phyloP scores from a whole-genome alignment of 2,329 filamentous ascomycete species.

The Beauveria brongniartii region DNA sequence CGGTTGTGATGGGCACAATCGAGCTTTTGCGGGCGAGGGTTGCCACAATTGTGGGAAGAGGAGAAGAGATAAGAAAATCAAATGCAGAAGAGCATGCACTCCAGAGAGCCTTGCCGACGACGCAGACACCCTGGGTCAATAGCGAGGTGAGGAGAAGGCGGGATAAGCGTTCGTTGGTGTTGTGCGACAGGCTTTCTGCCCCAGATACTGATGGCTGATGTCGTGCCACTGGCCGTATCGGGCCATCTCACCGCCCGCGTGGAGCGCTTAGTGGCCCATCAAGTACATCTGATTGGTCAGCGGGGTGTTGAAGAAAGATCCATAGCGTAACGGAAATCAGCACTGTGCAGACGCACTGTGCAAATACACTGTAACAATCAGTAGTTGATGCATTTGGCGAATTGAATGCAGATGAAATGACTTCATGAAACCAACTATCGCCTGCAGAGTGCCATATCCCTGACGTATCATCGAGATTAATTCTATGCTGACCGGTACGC shows the following conservation, averaged over 20 bases:
- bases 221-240: conserved; percentile 7
- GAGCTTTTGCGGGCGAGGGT: background rate
- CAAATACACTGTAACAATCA: background rate
- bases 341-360: background rate
- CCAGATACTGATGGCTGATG: conserved; percentile 4
- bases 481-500: no score
- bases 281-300: conserved; percentile 10
- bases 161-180: background rate
- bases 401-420: background rate
- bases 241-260: conserved; percentile 13
- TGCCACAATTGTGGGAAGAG: background rate
- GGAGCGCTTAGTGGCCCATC: background rate
- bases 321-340: background rate
- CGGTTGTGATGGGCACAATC: background rate
- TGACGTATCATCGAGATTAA: no score
- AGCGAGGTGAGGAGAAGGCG: conserved; percentile 4
- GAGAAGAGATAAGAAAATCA: background rate
- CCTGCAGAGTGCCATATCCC: no score
- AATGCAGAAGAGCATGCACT: background rate
- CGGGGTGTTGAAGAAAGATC: background rate
- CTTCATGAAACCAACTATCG: no score
- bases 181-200: conserved; percentile 13
- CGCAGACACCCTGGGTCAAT: background rate
- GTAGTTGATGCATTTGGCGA: background rate
- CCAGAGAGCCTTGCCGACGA: background rate